Percentiles rank a stretch among this genome's conserved stretches.
phyloP scores from a whole-genome alignment of 371 early-diverging fungal species.

The Mortierella sp. region DNA sequence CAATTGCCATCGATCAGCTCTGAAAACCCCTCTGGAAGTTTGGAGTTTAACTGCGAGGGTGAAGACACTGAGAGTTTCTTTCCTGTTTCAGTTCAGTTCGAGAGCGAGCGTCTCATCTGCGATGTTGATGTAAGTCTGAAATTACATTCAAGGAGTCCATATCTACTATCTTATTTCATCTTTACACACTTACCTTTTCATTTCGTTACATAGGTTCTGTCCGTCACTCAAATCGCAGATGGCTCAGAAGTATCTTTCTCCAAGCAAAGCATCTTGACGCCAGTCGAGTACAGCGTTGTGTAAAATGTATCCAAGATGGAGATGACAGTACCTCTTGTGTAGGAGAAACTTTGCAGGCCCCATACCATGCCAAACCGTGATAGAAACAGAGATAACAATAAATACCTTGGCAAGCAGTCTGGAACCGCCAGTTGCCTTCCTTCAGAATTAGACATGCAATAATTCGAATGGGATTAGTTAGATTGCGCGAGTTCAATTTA shows the following conservation, averaged over 20 bases:
- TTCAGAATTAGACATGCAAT: no score
- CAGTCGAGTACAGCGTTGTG: conserved; percentile 84
- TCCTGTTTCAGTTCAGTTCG: conserved; percentile 90
- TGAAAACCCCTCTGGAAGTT: conserved; percentile 78
- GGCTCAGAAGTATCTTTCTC: conserved; percentile 71
- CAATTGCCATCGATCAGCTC: conserved; percentile 85
- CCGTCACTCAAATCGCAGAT: conserved; percentile 68
- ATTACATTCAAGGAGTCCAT: no score
- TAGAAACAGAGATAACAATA: conserved; percentile 2
- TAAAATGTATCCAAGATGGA: background rate
- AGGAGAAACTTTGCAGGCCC: background rate
- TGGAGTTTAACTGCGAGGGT: conserved; percentile 89
- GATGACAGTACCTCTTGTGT: background rate
- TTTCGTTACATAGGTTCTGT: conserved; percentile 47
- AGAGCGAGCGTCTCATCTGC: conserved; percentile 75
- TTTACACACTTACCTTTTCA: background rate
- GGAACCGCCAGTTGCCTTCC: background rate
- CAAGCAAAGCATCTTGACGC: conserved; percentile 70
- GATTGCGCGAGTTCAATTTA: no score
- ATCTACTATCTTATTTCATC: no score
- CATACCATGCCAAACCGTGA: background rate
- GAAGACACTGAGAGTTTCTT: conserved; percentile 89
- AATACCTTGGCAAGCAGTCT: background rate
- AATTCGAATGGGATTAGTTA: no score
- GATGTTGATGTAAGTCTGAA: conserved; percentile 76